Evolutionary conservation across 495 filamentous ascomycete genomes (phyloP).

Genomic region (Xylaria intraflava): DNA sequence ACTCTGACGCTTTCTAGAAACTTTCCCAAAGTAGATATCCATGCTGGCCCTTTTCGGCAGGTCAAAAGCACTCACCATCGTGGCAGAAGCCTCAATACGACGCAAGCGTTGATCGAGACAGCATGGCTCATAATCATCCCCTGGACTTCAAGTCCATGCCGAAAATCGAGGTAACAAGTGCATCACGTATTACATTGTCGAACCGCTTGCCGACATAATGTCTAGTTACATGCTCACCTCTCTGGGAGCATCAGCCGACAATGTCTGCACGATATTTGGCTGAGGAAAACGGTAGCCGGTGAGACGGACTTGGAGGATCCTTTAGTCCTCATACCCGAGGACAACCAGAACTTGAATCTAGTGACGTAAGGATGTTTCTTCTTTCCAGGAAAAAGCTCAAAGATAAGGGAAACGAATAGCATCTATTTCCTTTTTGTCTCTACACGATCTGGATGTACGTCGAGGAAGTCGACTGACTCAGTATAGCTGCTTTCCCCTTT

Average conservation of each 20-base stretch:
- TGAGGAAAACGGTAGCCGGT: constrained; percentile 42
- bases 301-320: constrained; percentile 60
- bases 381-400: too few species aligned
- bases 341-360: constrained; percentile 65
- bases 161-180: constrained; percentile 40
- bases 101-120: not conserved
- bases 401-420: not conserved
- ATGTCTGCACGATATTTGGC: constrained; percentile 73
- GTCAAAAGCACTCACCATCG: too few species aligned
- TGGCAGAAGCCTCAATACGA: not conserved
- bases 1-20: not conserved
- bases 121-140: constrained; percentile 18
- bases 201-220: constrained; percentile 11
- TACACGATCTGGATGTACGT: not conserved
- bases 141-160: constrained; percentile 40
- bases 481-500: constrained; percentile 64
- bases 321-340: constrained; percentile 57
- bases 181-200: too few species aligned
- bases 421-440: too few species aligned
- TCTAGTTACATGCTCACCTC: constrained; percentile 75
- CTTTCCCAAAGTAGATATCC: constrained; percentile 1
- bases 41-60: not conserved
- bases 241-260: constrained; percentile 71
- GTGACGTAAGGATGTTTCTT: constrained; percentile 58
- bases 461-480: not conserved